Evolutionary conservation across 345 rosid species (phyloP), one percentile per base, ranked within the genome.

Genomic region (Eucalyptus tenuipes): DNA sequence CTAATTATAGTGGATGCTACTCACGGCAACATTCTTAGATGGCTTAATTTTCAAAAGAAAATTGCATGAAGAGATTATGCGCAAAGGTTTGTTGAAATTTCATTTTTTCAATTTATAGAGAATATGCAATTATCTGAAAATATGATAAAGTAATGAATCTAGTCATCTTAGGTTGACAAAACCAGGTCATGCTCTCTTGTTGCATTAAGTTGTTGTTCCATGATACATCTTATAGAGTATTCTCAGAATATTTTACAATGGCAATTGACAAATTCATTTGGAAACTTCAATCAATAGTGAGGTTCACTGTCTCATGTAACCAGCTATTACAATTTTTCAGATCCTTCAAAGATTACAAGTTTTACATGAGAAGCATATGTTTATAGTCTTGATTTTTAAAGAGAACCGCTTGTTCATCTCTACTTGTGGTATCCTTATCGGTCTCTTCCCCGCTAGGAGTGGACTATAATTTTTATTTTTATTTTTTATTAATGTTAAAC

Each of bases 11-110:
- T 25, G 29, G 64, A 57, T 57, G 64, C 64, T 10, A 25, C 64
- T 29, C 0, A 13, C 2, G 0, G 68, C 68, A 61, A 0, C 0
- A 7, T 61, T 29, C 68, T 29, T 61, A 13, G 7, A 27, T 3
- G 16, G n/a, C 29, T 57, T 6, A 6, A 29, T 61, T 12, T 1
- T 13, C 8, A 29, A 5, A 12, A 3, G 2, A 27, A 57, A 25
- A 27, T n/a, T n/a, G n/a, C n/a, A n/a, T n/a, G n/a, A n/a, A n/a
- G n/a, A n/a, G n/a, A n/a, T n/a, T n/a, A n/a, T n/a, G n/a, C n/a
- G n/a, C n/a, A n/a, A n/a, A n/a, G n/a, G n/a, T n/a, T n/a, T n/a
- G n/a, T 27, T 59, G 2, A 24, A 24, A 5, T 24, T 57, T 10
- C 13, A 25, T 2, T 25, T 14, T 10, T 59, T 59, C n/a, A 25